Evolutionary conservation across 257 asterid genomes (phyloP), one percentile per base, ranked within the genome.

Genomic region (Ilex asprella): DNA sequence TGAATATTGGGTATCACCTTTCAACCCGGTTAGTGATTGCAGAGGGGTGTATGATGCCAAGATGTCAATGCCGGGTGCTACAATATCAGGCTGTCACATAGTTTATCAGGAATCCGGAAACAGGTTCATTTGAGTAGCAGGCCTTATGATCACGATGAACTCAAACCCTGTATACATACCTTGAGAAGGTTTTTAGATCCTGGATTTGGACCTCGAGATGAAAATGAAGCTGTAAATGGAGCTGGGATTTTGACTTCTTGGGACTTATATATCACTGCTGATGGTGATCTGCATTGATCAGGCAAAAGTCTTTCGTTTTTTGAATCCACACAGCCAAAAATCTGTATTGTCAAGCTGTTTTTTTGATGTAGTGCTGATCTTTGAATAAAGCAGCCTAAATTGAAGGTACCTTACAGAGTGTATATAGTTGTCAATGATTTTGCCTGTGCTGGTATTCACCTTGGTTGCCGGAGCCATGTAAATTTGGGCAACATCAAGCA

Each of bases 1-100:
- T 12, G 96, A 81, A 62, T 56, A 78, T 31, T 71, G 86, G 1
- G 83, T 73, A 60, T 91, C 96, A 10, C 88, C 98, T 74, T 77
- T 69, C 63, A 81, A 59, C 56, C 95, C 95, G 0, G 95, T 88
- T 12, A 91, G 81, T 0, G 98, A 75, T 70, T 66, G 80, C 79
- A 91, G 15, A 2, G 80, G 88, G 6, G 93, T 88, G 80, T 82
- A 91, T 30, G 96, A 73, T 62, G 98, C 96, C 67, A 91, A 73
- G 67, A 91, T 91, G 65, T 88, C 84, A n/a, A 88, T 84, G 61
- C 98, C 98, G 7, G 98, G 98, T 62, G 96, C 98, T 53, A 76
- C 69, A 55, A 91, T 78, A 47, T 91, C 98, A 39, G 98, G 96
- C 96, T 91, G 89, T 70, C 67, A 66, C 39, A 67, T 31, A 55